Conservation (phyloP, 2,329 filamentous ascomycete species). For the Penicillium sp. region DNA sequence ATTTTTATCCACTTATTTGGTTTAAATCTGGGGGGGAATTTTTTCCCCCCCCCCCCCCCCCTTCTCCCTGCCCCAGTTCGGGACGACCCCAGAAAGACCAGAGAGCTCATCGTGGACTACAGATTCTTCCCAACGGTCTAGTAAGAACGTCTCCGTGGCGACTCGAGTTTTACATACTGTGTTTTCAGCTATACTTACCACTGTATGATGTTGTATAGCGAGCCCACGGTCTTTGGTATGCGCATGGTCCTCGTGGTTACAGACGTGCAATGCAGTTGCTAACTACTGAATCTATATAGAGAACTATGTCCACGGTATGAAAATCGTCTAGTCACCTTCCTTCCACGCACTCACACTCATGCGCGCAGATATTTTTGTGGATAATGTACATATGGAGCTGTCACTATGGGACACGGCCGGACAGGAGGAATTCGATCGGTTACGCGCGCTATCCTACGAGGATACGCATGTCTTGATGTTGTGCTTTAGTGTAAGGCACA, state of each 20-base stretch:
- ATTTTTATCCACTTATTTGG: too few relatives aligned
- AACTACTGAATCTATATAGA: conserved; percentile 53
- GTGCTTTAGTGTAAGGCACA: conserved; percentile 74
- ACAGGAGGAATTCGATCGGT: conserved; percentile 96
- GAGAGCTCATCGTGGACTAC: conserved; percentile 20
- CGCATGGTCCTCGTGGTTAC: conserved; percentile 12
- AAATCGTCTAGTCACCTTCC: not conserved
- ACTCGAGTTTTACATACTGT: not conserved
- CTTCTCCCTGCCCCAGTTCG: conserved; percentile 23
- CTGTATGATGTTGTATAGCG: conserved; percentile 49
- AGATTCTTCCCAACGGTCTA: conserved; percentile 98
- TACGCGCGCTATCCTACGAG: conserved; percentile 94
- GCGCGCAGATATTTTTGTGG: conserved; percentile 86
- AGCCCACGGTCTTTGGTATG: conserved; percentile 86
- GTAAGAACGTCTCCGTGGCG: conserved; percentile 48
- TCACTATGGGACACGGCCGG: conserved; percentile 98
- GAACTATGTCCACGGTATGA: conserved; percentile 93
- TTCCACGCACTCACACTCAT: conserved; percentile 23
- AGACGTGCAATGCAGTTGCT: conserved; percentile 10
- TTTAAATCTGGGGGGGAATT: too few relatives aligned
- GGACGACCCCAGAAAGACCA: not conserved
- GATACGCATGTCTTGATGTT: conserved; percentile 99
- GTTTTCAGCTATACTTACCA: conserved; percentile 24
- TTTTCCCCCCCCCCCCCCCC: conserved; percentile 9
- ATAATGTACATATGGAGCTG: conserved; percentile 93